Evolutionary conservation across 2,329 filamentous ascomycete species (phyloP), one percentile per base, ranked within the genome.

Genomic region (Karstenula rhodostoma): DNA sequence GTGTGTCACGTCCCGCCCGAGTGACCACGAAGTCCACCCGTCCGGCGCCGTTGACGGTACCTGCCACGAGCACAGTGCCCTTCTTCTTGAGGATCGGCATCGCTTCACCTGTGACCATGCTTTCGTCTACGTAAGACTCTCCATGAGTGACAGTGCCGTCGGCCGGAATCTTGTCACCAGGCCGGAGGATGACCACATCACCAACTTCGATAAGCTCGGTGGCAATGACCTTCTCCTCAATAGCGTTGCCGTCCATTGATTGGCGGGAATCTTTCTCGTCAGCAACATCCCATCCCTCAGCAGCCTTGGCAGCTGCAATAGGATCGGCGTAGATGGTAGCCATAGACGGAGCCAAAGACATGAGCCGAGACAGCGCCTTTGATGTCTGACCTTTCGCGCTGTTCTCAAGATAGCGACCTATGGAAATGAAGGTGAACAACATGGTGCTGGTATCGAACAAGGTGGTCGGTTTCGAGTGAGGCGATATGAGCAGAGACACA

Each of bases 391-490:
- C 95, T 81, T 98, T 99, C 55, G 95, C 95, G 19, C 89, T 84
- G 75, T 98, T 99, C 79, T 99, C 95, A 19, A 99, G 81, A 81
- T 91, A 99, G 37, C 95, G 89, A 4, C 95, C 93, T 2, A 99
- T 81, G 1, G 91, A 93, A 77, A 97, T 93, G 75, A 99, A 98
- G 0, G 93, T 97, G 77, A 99, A 94, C 54, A 99, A 85, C 95
- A 98, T 99, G 23, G 93, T 97, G 79, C 94, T 97, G 1, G 95
- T 99, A 74, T 99, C 95, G 71, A 99, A 99, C 17, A 97, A 91
- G 1, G 93, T 97, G 64, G 88, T 89, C 0, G 95, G 95, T 50
- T 92, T 87, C 2, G 85, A 86, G 74, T 98, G 93, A 7, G 93
- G 91, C 23, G 87, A 82, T n/a, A 87, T 83, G 15, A 91, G 67